Conservation (phyloP, 2,329 filamentous ascomycete species). For the Neopestalotiopsis sp. region DNA sequence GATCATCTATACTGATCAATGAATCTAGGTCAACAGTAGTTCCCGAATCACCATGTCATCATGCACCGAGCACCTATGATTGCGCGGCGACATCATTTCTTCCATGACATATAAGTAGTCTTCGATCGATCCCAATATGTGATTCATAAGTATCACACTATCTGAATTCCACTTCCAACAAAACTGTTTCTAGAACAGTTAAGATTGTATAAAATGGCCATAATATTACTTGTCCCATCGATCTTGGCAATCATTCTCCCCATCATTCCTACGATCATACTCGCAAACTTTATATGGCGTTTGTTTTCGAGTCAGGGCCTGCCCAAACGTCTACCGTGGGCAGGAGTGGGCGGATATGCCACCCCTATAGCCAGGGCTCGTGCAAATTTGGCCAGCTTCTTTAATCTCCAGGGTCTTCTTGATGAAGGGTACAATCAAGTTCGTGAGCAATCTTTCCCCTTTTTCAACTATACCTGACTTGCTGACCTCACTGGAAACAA, state of each 20-base stretch:
- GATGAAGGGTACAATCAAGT: slow-evolving; percentile 36
- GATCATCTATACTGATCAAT: neutral
- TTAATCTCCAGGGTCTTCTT: slow-evolving; percentile 30
- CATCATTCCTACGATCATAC: slow-evolving; percentile 20
- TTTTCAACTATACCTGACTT: neutral
- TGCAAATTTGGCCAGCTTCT: slow-evolving; percentile 34
- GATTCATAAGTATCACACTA: neutral
- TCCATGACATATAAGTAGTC: neutral
- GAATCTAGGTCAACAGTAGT: neutral
- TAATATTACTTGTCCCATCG: neutral
- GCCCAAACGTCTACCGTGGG: slow-evolving; percentile 33
- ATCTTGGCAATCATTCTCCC: neutral
- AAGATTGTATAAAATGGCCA: neutral
- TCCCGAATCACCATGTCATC: neutral
- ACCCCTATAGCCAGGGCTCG: slow-evolving; percentile 25
- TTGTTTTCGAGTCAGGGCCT: slow-evolving; percentile 31
- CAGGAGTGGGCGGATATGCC: slow-evolving; percentile 22
- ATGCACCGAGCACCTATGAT: neutral
- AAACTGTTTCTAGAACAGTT: neutral
- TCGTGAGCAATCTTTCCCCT: neutral
- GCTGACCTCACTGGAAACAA: slow-evolving; percentile 14
- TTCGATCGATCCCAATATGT: neutral
- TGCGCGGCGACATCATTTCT: neutral
- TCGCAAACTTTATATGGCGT: slow-evolving; percentile 28
- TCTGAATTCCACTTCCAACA: neutral